Evolutionary conservation across 73 alveolate species (phyloP), one percentile per base, ranked within the genome.

Genomic region (Vitrella brassicaformis): DNA sequence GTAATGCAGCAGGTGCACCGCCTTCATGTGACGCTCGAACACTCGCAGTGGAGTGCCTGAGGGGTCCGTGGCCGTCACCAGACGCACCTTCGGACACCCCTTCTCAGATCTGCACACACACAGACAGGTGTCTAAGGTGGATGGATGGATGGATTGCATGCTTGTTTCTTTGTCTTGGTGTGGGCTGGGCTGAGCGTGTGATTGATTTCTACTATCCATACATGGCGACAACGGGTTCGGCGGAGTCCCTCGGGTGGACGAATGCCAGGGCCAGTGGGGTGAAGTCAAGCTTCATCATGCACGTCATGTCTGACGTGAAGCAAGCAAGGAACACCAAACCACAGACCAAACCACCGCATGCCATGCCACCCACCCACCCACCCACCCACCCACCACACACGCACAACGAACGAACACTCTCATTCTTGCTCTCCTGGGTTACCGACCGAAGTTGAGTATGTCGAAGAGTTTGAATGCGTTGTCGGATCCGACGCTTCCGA

Each of bases 401-500:
- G n/a, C n/a, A n/a, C n/a, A n/a, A n/a, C n/a, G n/a, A n/a, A n/a
- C n/a, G n/a, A n/a, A n/a, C n/a, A n/a, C n/a, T n/a, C n/a, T n/a
- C n/a, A n/a, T n/a, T n/a, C n/a, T n/a, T n/a, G n/a, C n/a, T n/a
- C n/a, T n/a, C n/a, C n/a, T n/a, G n/a, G n/a, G n/a, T n/a, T 14
- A 39, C 56, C 79, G 31, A 70, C 81, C 74, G 28, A 68, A 68
- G 31, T 31, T 39, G 45, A 0, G 28, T 31, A 87, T 86, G 81
- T 91, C 97, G 72, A 81, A 91, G 31, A 88, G 84, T 81, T 91
- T 91, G 71, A 91, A 47, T 30, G 89, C 86, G 79, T 78, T 74
- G 86, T 91, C 97, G 45, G 78, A 84, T 27, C 85, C 86, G 28
- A 90, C 87, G 27, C 94, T 88, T 31, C 92, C 84, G 80, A 90